These are phyloP conservation scores for Neurospora sp. DNA, from an alignment of 495 filamentous ascomycete species.

Conservation along the genomic window DNA sequence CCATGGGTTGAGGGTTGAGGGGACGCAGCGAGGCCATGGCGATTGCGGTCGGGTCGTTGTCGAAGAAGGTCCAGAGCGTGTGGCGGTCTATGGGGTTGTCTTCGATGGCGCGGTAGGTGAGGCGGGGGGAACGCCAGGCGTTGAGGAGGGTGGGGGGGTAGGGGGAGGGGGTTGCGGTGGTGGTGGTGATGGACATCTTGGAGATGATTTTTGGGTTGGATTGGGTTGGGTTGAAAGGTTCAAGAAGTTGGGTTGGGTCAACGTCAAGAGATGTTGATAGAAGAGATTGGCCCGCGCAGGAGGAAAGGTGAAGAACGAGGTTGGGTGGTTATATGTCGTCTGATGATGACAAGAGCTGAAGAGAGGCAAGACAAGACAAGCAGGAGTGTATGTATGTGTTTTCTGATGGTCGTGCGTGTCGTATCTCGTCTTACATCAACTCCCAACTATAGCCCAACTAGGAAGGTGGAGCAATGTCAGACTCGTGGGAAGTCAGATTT, in stretches of 20 bases:
- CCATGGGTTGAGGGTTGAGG: slow-evolving; percentile 13
- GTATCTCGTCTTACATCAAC: not conserved
- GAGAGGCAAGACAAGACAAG: not conserved
- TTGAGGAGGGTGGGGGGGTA: slow-evolving; percentile 1
- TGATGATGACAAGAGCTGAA: not conserved
- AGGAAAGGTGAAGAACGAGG: not conserved
- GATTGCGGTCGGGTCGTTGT: slow-evolving; percentile 16
- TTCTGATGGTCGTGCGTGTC: not conserved
- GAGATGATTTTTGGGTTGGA: not conserved
- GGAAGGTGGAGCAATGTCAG: not conserved
- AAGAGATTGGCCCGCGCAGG: not conserved
- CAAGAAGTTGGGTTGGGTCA: not conserved
- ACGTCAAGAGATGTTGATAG: not conserved
- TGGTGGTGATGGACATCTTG: not conserved
- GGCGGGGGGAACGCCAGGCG: slow-evolving; percentile 21
- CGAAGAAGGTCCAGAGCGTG: slow-evolving; percentile 16
- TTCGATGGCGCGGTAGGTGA: slow-evolving; percentile 28
- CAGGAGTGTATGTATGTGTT: not conserved
- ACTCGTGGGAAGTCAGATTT: not conserved
- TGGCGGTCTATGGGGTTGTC: slow-evolving; percentile 20
- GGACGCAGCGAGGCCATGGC: slow-evolving; percentile 15
- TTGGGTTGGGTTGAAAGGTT: not conserved
- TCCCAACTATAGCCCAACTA: not conserved
- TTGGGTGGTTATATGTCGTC: not conserved
- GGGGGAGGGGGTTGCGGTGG: not conserved